Evolutionary conservation across 2,329 filamentous ascomycete species (phyloP), one percentile per base, ranked within the genome.

Genomic region (Phyllosticta citriasiana): DNA sequence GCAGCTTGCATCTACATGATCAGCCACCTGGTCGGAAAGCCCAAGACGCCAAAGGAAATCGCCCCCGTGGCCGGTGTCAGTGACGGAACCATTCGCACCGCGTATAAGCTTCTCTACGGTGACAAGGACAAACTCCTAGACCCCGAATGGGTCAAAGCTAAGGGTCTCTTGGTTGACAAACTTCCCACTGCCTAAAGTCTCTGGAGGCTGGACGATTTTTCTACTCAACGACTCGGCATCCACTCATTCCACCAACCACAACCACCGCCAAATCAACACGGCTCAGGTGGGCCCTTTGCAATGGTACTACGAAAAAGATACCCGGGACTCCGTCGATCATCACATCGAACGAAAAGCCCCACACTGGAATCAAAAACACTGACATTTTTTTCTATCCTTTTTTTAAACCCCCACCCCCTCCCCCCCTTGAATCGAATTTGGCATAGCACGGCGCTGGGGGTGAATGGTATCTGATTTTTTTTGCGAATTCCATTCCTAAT

Each of bases 1-100:
- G 93, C 92, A 19, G 92, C 94, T 33, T 96, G 91, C 73, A 97
- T 99, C 74, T 99, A 94, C 80, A 94, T 97, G 85, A 89, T 93
- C 3, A 91, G 90, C 30, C 86, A 93, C 70, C 81, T 97, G 47
- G 88, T 96, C 78, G 89, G 87, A 61, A 84, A 94, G 66, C 80
- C 85, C 22, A 89, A 88, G 69, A 80, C 84, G 6, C 88, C 91
- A n/a, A 92, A 92, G 73, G 88, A 95, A 64, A 97, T 99, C 67
- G 89, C 91, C 4, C 75, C 77, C 25, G 87, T 94, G 19, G 91
- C 89, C 0, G 90, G 91, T 66, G 94, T 99, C 27, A 97, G 91
- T 72, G 95, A 99, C 71, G 92, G 94, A 60, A 99, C 94, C 0
- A 96, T 99, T 68, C 92, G 95, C 69, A 95, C 90, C 26, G 92